Base-by-base conservation (phyloP, 2,329 filamentous ascomycete genomes). In the Berkeleyomyces basicola region DNA sequence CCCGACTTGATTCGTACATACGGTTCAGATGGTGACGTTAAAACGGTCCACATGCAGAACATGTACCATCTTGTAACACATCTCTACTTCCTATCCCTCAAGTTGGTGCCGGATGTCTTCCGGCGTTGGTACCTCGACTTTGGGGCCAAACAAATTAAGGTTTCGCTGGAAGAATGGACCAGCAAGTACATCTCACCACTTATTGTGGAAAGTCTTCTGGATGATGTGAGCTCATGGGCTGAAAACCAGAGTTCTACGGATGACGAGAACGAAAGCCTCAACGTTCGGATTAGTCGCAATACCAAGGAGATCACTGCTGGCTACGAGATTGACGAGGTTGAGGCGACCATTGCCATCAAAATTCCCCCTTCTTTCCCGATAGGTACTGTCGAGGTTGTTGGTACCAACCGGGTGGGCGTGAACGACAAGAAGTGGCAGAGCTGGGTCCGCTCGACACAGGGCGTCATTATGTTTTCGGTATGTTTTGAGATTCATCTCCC, bases 381-480 rank as follows among this genome's bases (percentile, higher is more conserved):
- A 7, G 84, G 90, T 33, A 80, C 82, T 1, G 88, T 95, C 1
- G 78, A 82, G 7, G 90, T 97, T 0, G 78, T 84, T 2, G 85
- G 90, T 7, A 76, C 91, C 23, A 89, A 87, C 68, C 85, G 92
- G 10, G 90, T 97, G 1, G 90, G 88, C 0, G 89, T 96, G 36
- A 86, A 85, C 65, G 91, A 97, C 70, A 85, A 85, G 72, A 95
- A 93, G 71, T 99, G 93, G 92, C 85, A 90, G 72, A 86, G 81
- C 65, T 96, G 92, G 91, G 79, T 96, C 65, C 80, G 89, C 69
- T 90, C 85, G 6, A 92, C 89, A 3, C 88, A 96, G 68, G 91
- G 90, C 3, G 90, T 93, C 53, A 96, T 99, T 68, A 92, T 89
- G 49, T 95, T 97, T 70, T 88, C 89, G 66, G 80, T 82, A 75